Evolutionary conservation across 208 protist species (phyloP), one percentile per base, ranked within the genome.

Genomic region (Leishmania tarentolae): DNA sequence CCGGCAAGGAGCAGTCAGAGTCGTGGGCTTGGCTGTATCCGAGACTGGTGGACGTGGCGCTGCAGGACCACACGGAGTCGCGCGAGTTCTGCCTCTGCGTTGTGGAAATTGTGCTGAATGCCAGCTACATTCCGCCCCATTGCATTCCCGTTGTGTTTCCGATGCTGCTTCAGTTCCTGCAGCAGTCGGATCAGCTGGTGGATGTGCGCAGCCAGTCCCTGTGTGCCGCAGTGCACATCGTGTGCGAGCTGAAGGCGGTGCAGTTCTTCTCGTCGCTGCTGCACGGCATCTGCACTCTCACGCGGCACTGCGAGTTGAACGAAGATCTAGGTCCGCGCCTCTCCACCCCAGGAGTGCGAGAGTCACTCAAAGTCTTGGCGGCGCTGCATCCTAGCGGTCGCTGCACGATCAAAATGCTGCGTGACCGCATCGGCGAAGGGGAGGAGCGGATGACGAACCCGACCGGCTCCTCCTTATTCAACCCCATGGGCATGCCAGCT

Each of bases 21-120:
- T 90, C 90, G 44, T 98, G 95, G 95, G 92, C 93, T 78, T 98
- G 95, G 93, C 83, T 98, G 53, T 98, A 98, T 79, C 95, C 95
- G 37, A 87, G 95, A 15, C 92, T 98, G 61, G 91, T 96, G 47
- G 95, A 98, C 84, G 95, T 96, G 66, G 95, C 93, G 24, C 80
- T 98, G 57, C 95, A 97, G 78, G 95, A 98, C 78, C 91, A 82
- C 83, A 93, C 92, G 35, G 91, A 96, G 74, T 91, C 92, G 24
- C 88, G 91, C 53, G 93, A 98, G 87, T 96, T 98, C 78, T 94
- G 89, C 76, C 87, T 98, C n/a, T 91, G 93, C 76, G 93, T 98
- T 21, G 87, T 98, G 59, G 90, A 95, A 72, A 97, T 98, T 85
- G 78, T 97, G 70, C 83, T 96, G 57, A 91, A 92, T 70, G 93